phyloP scores from a whole-genome alignment of 257 asterid genomes.

The Knoxia roxburghii region DNA sequence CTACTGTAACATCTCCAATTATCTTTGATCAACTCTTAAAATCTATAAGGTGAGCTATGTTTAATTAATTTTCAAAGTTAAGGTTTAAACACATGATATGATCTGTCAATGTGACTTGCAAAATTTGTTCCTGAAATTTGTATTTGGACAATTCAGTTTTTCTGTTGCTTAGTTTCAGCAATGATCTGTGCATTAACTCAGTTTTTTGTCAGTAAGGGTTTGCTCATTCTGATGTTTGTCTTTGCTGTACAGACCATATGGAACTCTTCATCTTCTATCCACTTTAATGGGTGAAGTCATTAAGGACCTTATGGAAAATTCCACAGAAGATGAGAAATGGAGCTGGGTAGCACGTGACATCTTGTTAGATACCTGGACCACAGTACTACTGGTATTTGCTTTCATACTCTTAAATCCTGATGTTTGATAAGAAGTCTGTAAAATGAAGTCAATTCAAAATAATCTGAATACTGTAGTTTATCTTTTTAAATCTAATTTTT shows the following conservation, averaged over 20 bases:
- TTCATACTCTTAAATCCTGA: background rate
- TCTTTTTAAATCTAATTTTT: background rate
- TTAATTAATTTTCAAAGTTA: slow-evolving; percentile 68
- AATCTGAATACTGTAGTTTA: background rate
- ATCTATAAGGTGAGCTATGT: slow-evolving; percentile 64
- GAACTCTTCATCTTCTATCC: slow-evolving; percentile 65
- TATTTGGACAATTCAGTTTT: background rate
- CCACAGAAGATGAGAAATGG: slow-evolving; percentile 86
- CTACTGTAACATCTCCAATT: slow-evolving; percentile 72
- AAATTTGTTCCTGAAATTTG: background rate
- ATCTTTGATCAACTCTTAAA: slow-evolving; percentile 75
- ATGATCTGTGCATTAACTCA: background rate
- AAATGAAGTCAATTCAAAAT: background rate
- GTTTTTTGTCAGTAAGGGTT: background rate
- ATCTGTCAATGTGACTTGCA: background rate
- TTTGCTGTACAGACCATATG: slow-evolving; percentile 67
- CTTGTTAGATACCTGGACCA: slow-evolving; percentile 86
- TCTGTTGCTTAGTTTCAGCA: background rate
- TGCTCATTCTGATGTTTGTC: slow-evolving; percentile 12
- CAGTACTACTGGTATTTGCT: slow-evolving; percentile 62
- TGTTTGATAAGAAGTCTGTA: background rate
- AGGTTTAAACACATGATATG: slow-evolving; percentile 38
- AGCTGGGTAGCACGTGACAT: slow-evolving; percentile 99
- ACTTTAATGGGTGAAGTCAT: slow-evolving; percentile 76
- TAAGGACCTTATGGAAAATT: slow-evolving; percentile 61